Evolutionary conservation across 441 rosid species (phyloP).

Genomic region (Jatropha podagrica): DNA sequence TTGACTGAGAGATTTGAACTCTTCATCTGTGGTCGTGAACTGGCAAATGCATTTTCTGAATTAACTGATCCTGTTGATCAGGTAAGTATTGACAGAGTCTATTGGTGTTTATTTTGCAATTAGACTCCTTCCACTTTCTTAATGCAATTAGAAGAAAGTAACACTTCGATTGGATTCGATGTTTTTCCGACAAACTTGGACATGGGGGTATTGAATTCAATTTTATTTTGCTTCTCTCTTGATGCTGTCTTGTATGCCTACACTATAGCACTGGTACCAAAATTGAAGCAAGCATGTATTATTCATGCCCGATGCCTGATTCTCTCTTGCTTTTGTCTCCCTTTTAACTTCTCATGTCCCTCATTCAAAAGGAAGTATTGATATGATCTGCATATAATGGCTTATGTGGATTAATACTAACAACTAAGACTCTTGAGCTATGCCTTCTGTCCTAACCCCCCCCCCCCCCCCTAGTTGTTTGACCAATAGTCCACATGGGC

Average conservation of each 20-base stretch:
- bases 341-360: neutral
- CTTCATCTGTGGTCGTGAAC: constrained; percentile 91
- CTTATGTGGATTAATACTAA: neutral
- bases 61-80: constrained; percentile 94
- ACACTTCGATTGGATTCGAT: neutral
- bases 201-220: neutral
- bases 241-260: neutral
- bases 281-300: neutral
- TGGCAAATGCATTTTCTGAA: constrained; percentile 97
- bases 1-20: constrained; percentile 97
- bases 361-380: neutral
- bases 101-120: neutral
- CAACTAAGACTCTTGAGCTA: neutral
- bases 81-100: constrained; percentile 36
- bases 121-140: neutral
- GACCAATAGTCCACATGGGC: neutral
- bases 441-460: too few relatives aligned
- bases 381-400: neutral
- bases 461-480: neutral
- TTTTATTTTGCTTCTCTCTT: neutral
- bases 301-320: neutral
- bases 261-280: neutral
- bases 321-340: neutral
- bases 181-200: neutral
- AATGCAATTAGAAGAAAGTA: neutral